phyloP scores from a whole-genome alignment of 495 filamentous ascomycete genomes.

The Hypoxylon rickii region DNA sequence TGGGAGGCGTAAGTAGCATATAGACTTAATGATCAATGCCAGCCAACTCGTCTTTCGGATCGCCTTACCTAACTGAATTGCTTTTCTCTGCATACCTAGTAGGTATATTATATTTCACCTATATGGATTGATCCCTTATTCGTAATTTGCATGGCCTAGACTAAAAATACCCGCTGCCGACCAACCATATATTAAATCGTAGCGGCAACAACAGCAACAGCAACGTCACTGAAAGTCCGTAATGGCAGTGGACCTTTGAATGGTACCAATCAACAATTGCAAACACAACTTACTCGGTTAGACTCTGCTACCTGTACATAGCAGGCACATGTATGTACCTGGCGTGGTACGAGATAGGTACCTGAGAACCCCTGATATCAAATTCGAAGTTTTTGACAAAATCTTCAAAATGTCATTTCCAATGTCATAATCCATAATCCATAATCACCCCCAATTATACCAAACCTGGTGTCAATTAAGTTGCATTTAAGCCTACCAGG shows the following conservation, averaged over 20 bases:
- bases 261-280: background rate
- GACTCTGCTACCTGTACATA: background rate
- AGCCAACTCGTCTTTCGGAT: too few species aligned
- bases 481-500: constrained; percentile 24
- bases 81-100: too few species aligned
- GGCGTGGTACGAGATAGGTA: background rate
- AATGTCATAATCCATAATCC: too few species aligned
- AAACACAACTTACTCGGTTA: too few species aligned
- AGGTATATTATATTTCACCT: too few species aligned
- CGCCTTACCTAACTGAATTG: too few species aligned
- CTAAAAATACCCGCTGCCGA: background rate
- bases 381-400: constrained; percentile 27
- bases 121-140: too few species aligned
- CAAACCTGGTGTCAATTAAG: constrained; percentile 10
- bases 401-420: too few species aligned
- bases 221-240: background rate
- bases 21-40: too few species aligned
- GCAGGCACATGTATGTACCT: background rate
- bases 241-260: background rate
- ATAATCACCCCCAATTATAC: constrained; percentile 5
- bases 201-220: background rate
- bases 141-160: too few species aligned
- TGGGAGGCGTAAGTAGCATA: too few species aligned
- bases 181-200: background rate
- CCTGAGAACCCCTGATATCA: constrained; percentile 10